These are phyloP conservation scores for Backusella macrospora DNA, from an alignment of 192 early-diverging fungal genomes.

Conservation along the genomic window DNA sequence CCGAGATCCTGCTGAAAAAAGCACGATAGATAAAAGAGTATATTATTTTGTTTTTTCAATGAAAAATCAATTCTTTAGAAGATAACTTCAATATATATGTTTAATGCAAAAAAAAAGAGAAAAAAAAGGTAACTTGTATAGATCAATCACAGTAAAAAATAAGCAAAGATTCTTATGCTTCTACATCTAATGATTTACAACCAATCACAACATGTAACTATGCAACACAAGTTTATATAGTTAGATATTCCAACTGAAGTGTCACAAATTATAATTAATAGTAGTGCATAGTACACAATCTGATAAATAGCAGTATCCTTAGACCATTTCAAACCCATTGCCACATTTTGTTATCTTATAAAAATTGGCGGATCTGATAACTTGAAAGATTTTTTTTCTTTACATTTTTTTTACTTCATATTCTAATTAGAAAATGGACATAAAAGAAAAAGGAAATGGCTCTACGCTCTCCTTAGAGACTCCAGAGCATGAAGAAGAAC, in stretches of 20 bases:
- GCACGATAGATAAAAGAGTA: neutral
- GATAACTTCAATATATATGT: neutral
- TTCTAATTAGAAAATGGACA: neutral
- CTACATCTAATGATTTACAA: neutral
- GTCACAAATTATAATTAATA: neutral
- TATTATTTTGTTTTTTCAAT: neutral
- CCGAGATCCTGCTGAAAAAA: neutral
- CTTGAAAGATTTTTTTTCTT: neutral
- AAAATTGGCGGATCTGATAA: conserved; percentile 15
- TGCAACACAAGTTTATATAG: neutral
- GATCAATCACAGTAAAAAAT: neutral
- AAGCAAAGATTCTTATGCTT: neutral
- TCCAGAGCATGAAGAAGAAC: neutral
- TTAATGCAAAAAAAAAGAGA: neutral
- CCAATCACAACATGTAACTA: neutral
- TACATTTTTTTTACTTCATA: neutral
- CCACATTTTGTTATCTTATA: conserved; percentile 6
- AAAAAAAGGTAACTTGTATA: neutral
- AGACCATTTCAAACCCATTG: neutral
- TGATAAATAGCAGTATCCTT: neutral
- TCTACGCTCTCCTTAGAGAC: conserved; percentile 8
- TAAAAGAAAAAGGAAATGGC: neutral
- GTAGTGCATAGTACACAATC: neutral
- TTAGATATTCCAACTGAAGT: neutral
- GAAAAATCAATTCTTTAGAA: neutral